These are phyloP conservation scores for Chrysanthemum seticuspe DNA, from an alignment of 129 eudicot genomes.

Conservation along the genomic window DNA sequence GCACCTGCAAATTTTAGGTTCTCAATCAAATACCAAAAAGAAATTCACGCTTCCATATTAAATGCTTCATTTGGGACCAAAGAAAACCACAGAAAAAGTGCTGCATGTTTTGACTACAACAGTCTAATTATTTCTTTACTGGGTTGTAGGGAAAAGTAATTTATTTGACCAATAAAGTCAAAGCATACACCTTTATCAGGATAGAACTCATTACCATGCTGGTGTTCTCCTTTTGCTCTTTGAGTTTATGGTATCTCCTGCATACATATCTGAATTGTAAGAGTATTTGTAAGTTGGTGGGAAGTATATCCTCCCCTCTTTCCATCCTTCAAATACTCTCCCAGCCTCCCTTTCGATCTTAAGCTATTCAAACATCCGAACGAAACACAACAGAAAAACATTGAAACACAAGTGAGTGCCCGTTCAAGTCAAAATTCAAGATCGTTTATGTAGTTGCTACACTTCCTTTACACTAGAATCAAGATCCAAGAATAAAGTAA, in stretches of 20 bases:
- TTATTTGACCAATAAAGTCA: constrained; percentile 7
- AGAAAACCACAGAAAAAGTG: background rate
- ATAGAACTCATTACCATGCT: constrained; percentile 47
- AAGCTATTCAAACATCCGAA: constrained; percentile 38
- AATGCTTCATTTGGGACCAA: background rate
- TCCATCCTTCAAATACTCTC: constrained; percentile 56
- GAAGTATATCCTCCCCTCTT: constrained; percentile 61
- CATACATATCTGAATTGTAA: constrained; percentile 50
- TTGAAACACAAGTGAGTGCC: background rate
- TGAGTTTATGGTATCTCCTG: constrained; percentile 48
- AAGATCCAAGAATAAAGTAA: too few species aligned
- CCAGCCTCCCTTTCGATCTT: constrained; percentile 65
- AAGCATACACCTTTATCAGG: constrained; percentile 7
- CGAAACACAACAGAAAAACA: background rate
- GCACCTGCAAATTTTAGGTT: constrained; percentile 53
- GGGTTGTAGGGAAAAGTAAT: constrained; percentile 9
- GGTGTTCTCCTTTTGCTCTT: constrained; percentile 71
- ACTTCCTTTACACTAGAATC: background rate
- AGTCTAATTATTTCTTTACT: background rate
- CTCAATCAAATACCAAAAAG: background rate
- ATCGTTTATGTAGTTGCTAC: background rate
- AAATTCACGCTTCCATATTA: background rate
- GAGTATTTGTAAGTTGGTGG: constrained; percentile 65
- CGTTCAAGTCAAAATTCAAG: constrained; percentile 8
- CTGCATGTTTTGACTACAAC: background rate